Percentiles rank a stretch among this genome's conserved stretches.
Conservation (phyloP, 352 stramenopile genomes). For the Pythium periplocum region DNA sequence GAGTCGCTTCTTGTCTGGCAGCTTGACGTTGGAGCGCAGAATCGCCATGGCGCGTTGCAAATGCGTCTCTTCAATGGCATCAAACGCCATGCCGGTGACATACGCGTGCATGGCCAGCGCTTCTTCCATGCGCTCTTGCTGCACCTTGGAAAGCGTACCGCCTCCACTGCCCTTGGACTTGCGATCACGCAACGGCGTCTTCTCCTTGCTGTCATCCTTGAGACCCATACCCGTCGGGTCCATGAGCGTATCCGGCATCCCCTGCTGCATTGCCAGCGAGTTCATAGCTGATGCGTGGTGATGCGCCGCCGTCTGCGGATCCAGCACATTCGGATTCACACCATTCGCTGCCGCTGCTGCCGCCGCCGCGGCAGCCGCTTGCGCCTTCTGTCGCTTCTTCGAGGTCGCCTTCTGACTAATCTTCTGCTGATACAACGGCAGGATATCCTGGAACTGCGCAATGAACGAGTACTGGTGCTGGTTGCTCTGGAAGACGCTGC, state of each 20-base stretch:
- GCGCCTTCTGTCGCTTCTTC: slow-evolving; percentile 60
- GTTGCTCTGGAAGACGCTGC: slow-evolving; percentile 66
- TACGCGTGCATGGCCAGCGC: slow-evolving; percentile 79
- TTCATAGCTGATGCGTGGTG: slow-evolving; percentile 67
- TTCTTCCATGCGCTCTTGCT: slow-evolving; percentile 72
- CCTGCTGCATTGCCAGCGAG: slow-evolving; percentile 71
- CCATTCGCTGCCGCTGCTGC: slow-evolving; percentile 7
- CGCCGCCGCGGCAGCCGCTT: slow-evolving; percentile 4
- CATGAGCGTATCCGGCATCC: slow-evolving; percentile 61
- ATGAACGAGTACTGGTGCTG: slow-evolving; percentile 83
- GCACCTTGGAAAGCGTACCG: slow-evolving; percentile 46
- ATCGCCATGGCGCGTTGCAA: slow-evolving; percentile 58
- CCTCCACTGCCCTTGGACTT: slow-evolving; percentile 31
- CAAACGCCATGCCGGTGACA: slow-evolving; percentile 74
- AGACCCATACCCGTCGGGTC: slow-evolving; percentile 44
- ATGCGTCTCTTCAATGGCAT: slow-evolving; percentile 66
- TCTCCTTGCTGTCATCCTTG: slow-evolving; percentile 52
- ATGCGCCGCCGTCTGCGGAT: slow-evolving; percentile 25
- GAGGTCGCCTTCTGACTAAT: slow-evolving; percentile 56
- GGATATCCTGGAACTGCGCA: slow-evolving; percentile 69
- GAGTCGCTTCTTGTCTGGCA: slow-evolving; percentile 70
- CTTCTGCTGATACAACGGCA: slow-evolving; percentile 83
- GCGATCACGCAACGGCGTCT: slow-evolving; percentile 24
- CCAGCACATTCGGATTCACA: slow-evolving; percentile 17
- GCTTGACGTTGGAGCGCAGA: slow-evolving; percentile 44